Evolutionary conservation across 768 basidiomycete genomes (phyloP).

Genomic region (Trametes elegans): DNA sequence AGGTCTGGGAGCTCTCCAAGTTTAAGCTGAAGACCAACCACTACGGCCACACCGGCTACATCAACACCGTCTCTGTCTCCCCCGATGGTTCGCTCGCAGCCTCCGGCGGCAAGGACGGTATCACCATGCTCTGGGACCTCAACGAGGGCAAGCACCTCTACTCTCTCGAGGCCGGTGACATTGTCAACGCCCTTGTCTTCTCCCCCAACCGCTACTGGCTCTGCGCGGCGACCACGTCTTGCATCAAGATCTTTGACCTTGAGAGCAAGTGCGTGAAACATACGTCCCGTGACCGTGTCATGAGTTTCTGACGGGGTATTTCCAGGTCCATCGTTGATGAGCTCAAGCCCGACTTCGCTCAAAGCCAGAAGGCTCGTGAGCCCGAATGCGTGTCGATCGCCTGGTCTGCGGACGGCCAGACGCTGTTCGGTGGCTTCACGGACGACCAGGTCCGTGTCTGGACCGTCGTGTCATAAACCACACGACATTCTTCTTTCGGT

Average conservation of each 20-base stretch:
- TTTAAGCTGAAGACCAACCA: slow-evolving; percentile 99
- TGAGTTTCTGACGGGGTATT: background rate
- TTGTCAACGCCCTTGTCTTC: slow-evolving; percentile 99
- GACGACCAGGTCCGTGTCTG: slow-evolving; percentile 93
- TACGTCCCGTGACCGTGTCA: slow-evolving; percentile 1
- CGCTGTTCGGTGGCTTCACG: slow-evolving; percentile 94
- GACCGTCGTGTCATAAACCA: slow-evolving; percentile 61
- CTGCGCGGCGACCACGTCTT: slow-evolving; percentile 95
- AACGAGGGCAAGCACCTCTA: slow-evolving; percentile 99
- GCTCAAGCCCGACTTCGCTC: slow-evolving; percentile 92
- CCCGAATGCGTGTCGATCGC: slow-evolving; percentile 96
- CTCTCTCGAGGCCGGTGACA: slow-evolving; percentile 96
- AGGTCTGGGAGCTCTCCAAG: slow-evolving; percentile 99
- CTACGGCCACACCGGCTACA: slow-evolving; percentile 98
- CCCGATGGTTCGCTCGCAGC: slow-evolving; percentile 99
- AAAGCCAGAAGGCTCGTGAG: slow-evolving; percentile 68
- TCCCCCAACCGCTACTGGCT: slow-evolving; percentile 99
- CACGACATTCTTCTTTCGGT: background rate
- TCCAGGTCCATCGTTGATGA: slow-evolving; percentile 94
- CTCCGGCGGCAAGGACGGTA: slow-evolving; percentile 98
- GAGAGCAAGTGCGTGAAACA: slow-evolving; percentile 87
- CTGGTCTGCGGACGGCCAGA: slow-evolving; percentile 98
- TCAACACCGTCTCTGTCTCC: slow-evolving; percentile 97
- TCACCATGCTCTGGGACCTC: slow-evolving; percentile 99
- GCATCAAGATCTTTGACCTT: slow-evolving; percentile 99